phyloP scores from a whole-genome alignment of 495 filamentous ascomycete genomes.

The Penicillium canescens region DNA sequence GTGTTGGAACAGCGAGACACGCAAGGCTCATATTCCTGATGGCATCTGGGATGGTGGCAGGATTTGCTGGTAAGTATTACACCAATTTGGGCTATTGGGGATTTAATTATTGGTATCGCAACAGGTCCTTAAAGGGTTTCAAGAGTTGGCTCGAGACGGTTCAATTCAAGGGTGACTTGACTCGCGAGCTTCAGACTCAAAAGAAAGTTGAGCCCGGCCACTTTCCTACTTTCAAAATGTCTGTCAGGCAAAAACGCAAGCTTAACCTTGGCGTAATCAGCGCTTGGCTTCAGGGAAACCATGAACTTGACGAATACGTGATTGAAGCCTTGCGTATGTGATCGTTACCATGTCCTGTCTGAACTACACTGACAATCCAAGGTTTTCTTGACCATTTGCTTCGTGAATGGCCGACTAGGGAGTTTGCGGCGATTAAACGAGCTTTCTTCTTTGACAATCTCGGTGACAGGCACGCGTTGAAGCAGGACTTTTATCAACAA shows the following conservation, averaged over 20 bases:
- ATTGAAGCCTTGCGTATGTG: conserved; percentile 75
- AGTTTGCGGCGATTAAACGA: conserved; percentile 68
- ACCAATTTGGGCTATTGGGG: background rate
- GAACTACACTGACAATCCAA: conserved; percentile 23
- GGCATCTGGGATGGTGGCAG: conserved; percentile 80
- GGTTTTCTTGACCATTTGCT: conserved; percentile 88
- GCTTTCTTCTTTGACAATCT: conserved; percentile 64
- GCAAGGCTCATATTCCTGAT: conserved; percentile 53
- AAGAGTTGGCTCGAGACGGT: conserved; percentile 23
- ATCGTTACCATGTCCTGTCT: background rate
- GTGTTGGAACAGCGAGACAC: conserved; percentile 65
- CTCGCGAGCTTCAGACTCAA: conserved; percentile 3
- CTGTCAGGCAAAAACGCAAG: conserved; percentile 55
- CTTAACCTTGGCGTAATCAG: conserved; percentile 66
- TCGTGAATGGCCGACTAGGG: conserved; percentile 68
- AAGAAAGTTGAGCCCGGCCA: background rate
- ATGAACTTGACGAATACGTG: conserved; percentile 59
- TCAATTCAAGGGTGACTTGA: background rate
- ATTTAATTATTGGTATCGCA: conserved; percentile 1
- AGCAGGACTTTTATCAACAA: conserved; percentile 9
- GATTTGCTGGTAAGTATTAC: conserved; percentile 67
- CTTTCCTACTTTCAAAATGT: conserved; percentile 50
- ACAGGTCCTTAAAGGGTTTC: conserved; percentile 39
- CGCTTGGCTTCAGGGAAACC: conserved; percentile 61
- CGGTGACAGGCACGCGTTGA: conserved; percentile 28